These are phyloP conservation scores for Pseudogymnoascus sp. DNA, from an alignment of 2,329 filamentous ascomycete genomes.

Conservation along the genomic window DNA sequence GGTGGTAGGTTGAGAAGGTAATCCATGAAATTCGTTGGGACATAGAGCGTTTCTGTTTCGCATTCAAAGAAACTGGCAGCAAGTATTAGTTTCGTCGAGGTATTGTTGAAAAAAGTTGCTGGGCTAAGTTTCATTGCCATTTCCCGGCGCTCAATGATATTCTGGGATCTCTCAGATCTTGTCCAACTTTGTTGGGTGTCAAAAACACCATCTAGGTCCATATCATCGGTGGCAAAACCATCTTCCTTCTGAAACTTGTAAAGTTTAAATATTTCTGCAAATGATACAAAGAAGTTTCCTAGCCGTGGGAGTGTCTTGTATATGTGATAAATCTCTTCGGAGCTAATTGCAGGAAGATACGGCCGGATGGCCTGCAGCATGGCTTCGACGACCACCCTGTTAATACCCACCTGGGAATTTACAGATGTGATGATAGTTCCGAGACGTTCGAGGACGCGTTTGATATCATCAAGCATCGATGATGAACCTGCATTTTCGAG, in stretches of 20 bases:
- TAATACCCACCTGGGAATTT: neutral
- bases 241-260: slow-evolving; percentile 5
- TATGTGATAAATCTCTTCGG: slow-evolving; percentile 15
- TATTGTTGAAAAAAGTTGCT: slow-evolving; percentile 20
- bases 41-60: slow-evolving; percentile 29
- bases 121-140: slow-evolving; percentile 21
- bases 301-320: slow-evolving; percentile 18
- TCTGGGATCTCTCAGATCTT: slow-evolving; percentile 29
- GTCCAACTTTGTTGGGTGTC: slow-evolving; percentile 48
- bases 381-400: neutral
- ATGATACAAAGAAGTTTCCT: slow-evolving; percentile 18
- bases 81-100: slow-evolving; percentile 20
- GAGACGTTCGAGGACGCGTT: slow-evolving; percentile 15
- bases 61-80: slow-evolving; percentile 17
- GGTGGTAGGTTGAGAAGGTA: slow-evolving; percentile 40
- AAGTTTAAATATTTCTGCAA: slow-evolving; percentile 19
- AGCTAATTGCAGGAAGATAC: slow-evolving; percentile 21
- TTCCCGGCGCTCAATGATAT: slow-evolving; percentile 34
- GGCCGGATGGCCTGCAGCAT: slow-evolving; percentile 22
- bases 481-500: slow-evolving; percentile 14
- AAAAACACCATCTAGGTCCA: slow-evolving; percentile 60
- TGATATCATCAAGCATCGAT: slow-evolving; percentile 17
- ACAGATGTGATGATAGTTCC: slow-evolving; percentile 11
- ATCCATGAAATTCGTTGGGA: slow-evolving; percentile 44
- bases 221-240: slow-evolving; percentile 34